These are phyloP conservation scores for Brassica incana DNA, from an alignment of 345 rosid genomes.

Conservation along the genomic window DNA sequence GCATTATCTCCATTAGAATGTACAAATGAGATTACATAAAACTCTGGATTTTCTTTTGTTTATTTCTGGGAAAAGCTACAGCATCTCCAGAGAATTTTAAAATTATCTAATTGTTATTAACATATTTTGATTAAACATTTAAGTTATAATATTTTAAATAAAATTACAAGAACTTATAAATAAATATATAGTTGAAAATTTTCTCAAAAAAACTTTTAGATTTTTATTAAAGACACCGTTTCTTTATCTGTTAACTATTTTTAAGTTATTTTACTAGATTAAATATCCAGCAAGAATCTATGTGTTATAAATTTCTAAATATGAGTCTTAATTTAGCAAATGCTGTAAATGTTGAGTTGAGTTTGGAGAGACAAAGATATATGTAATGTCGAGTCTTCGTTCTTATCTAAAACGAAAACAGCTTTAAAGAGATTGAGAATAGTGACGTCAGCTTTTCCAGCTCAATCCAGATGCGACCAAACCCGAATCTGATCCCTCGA, in stretches of 20 bases:
- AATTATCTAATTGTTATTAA: no score
- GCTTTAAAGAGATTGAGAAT: slow-evolving; percentile 7
- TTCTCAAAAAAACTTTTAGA: background rate
- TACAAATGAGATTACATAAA: background rate
- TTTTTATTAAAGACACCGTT: background rate
- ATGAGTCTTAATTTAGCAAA: background rate
- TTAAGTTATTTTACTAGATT: background rate
- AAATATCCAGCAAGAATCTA: background rate
- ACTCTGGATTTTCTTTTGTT: background rate
- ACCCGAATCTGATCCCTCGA: slow-evolving; percentile 43
- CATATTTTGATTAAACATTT: background rate
- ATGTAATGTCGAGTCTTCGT: slow-evolving; percentile 24
- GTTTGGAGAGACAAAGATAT: background rate
- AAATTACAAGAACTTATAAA: background rate
- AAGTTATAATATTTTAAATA: background rate
- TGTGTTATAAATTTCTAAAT: background rate
- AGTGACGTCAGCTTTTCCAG: slow-evolving; percentile 38
- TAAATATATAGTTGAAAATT: background rate
- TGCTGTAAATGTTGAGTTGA: background rate
- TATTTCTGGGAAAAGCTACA: background rate
- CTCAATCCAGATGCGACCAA: slow-evolving; percentile 22
- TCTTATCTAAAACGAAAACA: slow-evolving; percentile 29
- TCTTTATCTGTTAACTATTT: background rate
- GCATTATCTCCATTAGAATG: background rate
- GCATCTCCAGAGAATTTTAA: background rate